phyloP scores from a whole-genome alignment of 441 rosid genomes.

The Eutrema salsugineum region DNA sequence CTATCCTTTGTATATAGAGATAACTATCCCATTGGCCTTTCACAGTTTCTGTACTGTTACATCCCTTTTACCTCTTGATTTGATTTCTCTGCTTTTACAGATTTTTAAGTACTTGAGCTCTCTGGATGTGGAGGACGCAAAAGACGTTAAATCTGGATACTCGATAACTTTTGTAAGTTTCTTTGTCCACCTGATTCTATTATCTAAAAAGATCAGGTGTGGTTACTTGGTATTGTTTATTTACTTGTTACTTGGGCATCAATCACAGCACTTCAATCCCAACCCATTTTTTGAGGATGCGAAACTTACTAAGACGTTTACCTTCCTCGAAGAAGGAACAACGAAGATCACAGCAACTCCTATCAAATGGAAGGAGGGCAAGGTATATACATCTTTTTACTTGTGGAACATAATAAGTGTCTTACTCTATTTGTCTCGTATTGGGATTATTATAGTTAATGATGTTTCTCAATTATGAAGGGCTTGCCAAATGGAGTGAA shows the following conservation, averaged over 20 bases:
- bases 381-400: slow-evolving; percentile 40
- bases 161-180: slow-evolving; percentile 79
- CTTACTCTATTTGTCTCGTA: neutral
- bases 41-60: neutral
- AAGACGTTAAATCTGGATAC: slow-evolving; percentile 93
- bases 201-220: neutral
- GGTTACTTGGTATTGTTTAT: neutral
- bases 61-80: neutral
- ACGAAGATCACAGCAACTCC: slow-evolving; percentile 79
- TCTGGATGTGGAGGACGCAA: slow-evolving; percentile 86
- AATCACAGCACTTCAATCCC: slow-evolving; percentile 60
- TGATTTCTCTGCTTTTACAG: slow-evolving; percentile 31
- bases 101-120: slow-evolving; percentile 67
- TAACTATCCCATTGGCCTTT: too few species aligned
- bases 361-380: slow-evolving; percentile 94
- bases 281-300: slow-evolving; percentile 86
- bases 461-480: slow-evolving; percentile 39
- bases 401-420: neutral
- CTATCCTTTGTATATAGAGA: neutral
- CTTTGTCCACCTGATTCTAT: neutral
- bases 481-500: slow-evolving; percentile 82
- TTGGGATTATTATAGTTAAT: neutral
- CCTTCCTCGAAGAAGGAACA: slow-evolving; percentile 83
- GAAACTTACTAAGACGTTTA: slow-evolving; percentile 61
- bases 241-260: neutral